A percentile compares a stretch with the other conserved stretches of the same genome.
phyloP scores from a whole-genome alignment of 2,329 filamentous ascomycete species.

The Pyricularia pennisetigena region DNA sequence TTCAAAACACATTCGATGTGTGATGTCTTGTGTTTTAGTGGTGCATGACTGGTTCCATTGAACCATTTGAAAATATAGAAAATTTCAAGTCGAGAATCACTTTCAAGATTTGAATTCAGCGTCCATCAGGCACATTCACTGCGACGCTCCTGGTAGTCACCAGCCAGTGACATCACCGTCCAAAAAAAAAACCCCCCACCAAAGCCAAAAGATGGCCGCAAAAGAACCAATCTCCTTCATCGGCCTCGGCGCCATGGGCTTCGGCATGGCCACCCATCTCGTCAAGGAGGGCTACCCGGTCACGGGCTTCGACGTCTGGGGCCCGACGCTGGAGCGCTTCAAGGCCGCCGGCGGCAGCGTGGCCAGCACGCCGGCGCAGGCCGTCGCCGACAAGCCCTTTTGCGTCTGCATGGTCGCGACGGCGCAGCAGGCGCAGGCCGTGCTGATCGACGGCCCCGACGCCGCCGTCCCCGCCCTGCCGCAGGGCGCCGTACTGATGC shows the following conservation, averaged over 20 bases:
- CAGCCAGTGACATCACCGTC: background rate
- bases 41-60: background rate
- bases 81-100: background rate
- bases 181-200: background rate
- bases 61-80: background rate
- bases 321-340: slow-evolving; percentile 57
- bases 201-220: slow-evolving; percentile 13
- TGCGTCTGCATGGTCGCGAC: slow-evolving; percentile 71
- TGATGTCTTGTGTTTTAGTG: background rate
- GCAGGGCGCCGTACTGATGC: slow-evolving; percentile 47
- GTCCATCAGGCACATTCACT: background rate
- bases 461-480: slow-evolving; percentile 41
- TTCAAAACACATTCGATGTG: background rate
- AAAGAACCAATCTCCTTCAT: slow-evolving; percentile 50
- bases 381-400: slow-evolving; percentile 47
- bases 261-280: slow-evolving; percentile 70
- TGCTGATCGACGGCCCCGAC: slow-evolving; percentile 49
- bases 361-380: slow-evolving; percentile 49
- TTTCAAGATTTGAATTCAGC: background rate
- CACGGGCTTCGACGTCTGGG: slow-evolving; percentile 62
- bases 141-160: background rate
- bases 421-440: slow-evolving; percentile 55
- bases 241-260: slow-evolving; percentile 73
- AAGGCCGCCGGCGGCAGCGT: slow-evolving; percentile 48
- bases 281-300: slow-evolving; percentile 57